These are phyloP conservation scores for Elongisporangium senticosum DNA, from an alignment of 352 stramenopile species.

Conservation along the genomic window DNA sequence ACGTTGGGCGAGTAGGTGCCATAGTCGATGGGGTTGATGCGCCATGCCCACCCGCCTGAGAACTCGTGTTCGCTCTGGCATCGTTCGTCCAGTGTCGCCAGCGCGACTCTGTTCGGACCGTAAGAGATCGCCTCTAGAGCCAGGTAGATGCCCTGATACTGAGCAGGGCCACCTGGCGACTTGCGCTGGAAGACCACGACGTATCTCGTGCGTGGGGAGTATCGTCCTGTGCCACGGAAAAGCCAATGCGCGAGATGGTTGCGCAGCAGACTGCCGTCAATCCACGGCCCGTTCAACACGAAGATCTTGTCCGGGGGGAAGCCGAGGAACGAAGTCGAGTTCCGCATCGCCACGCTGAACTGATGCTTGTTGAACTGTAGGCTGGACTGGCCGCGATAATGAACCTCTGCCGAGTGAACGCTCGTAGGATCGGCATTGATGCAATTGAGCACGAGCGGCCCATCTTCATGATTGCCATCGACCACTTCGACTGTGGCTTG, in stretches of 20 bases:
- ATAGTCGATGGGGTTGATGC: constrained; percentile 30
- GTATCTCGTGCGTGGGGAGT: constrained; percentile 40
- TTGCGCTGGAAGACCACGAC: constrained; percentile 5
- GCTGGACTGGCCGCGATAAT: constrained; percentile 55
- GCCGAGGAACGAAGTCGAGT: constrained; percentile 18
- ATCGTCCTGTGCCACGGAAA: constrained; percentile 38
- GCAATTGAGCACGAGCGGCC: constrained; percentile 29
- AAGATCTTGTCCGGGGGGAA: constrained; percentile 35
- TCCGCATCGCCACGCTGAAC: constrained; percentile 30
- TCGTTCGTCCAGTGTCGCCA: constrained; percentile 26
- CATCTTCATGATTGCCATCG: constrained; percentile 16
- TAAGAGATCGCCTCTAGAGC: constrained; percentile 49
- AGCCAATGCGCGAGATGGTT: constrained; percentile 59
- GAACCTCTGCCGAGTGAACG: constrained; percentile 25
- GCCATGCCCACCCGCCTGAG: constrained; percentile 53
- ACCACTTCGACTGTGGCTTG: constrained; percentile 30
- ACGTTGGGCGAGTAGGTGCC: constrained; percentile 20
- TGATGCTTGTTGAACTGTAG: constrained; percentile 53
- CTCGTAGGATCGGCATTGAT: constrained; percentile 14
- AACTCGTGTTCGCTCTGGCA: constrained; percentile 23
- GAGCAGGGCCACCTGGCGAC: constrained; percentile 22
- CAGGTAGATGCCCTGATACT: constrained; percentile 51
- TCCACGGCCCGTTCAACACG: constrained; percentile 45
- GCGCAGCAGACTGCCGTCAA: constrained; percentile 45
- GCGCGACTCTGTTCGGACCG: constrained; percentile 35